Evolutionary conservation across 164 flowering plant species (phyloP).

Genomic region (Macadamia integrifolia): DNA sequence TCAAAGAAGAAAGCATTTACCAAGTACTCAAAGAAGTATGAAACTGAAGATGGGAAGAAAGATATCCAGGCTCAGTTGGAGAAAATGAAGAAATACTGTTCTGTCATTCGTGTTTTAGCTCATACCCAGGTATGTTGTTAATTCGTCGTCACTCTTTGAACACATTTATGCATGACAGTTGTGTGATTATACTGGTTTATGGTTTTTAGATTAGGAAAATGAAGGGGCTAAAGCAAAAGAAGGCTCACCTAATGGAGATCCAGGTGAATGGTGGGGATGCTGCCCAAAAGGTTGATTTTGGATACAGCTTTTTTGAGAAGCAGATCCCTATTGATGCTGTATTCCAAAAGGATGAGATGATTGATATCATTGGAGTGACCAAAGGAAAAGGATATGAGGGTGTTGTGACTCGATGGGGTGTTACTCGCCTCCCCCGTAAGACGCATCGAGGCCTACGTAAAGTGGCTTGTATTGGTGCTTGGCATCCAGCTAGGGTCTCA

Average conservation of each 20-base stretch:
- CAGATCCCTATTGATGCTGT: slow-evolving; percentile 11
- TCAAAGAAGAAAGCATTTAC: slow-evolving; percentile 26
- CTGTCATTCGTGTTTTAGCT: slow-evolving; percentile 18
- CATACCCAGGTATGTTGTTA: slow-evolving; percentile 16
- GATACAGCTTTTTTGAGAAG: slow-evolving; percentile 7
- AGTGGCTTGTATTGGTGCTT: slow-evolving; percentile 17
- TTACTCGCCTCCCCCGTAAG: slow-evolving; percentile 15
- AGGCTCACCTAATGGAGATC: slow-evolving; percentile 18
- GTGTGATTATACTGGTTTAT: too few species aligned
- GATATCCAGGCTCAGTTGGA: slow-evolving; percentile 14
- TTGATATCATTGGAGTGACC: background rate
- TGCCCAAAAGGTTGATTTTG: slow-evolving; percentile 22
- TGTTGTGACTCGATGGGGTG: slow-evolving; percentile 21
- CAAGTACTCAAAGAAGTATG: slow-evolving; percentile 19
- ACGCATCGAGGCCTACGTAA: slow-evolving; percentile 17
- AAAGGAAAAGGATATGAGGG: slow-evolving; percentile 20
- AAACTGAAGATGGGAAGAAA: slow-evolving; percentile 20
- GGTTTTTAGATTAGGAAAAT: slow-evolving; percentile 19
- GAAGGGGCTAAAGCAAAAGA: slow-evolving; percentile 25
- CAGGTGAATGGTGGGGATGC: slow-evolving; percentile 24
- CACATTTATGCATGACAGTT: too few species aligned
- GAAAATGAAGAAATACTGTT: slow-evolving; percentile 19
- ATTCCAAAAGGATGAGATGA: slow-evolving; percentile 21
- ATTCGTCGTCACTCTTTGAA: too few species aligned
- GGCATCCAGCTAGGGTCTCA: slow-evolving; percentile 19